Conservation (phyloP, 106 monocot genomes). For the Allium sativum region DNA sequence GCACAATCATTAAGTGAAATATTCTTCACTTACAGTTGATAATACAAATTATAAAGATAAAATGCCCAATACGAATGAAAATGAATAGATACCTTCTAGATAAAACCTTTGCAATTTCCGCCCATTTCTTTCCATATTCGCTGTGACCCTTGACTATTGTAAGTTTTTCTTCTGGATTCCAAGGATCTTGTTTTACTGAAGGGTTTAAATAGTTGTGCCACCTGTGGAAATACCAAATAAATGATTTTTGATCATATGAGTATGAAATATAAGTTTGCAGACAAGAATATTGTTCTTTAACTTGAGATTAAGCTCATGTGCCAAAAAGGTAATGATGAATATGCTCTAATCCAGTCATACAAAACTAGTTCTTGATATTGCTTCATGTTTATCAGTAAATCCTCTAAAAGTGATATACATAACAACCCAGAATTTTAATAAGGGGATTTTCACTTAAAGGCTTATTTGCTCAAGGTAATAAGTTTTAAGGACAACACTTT, state of each 20-base stretch:
- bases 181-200: slow-evolving; percentile 73
- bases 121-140: slow-evolving; percentile 83
- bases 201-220: slow-evolving; percentile 99
- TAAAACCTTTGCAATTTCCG: slow-evolving; percentile 83
- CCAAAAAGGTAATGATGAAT: neutral
- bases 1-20: too few species aligned
- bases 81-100: slow-evolving; percentile 56
- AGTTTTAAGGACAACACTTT: too few species aligned
- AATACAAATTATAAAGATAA: neutral
- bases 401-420: neutral
- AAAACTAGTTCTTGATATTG: neutral
- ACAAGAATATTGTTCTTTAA: neutral
- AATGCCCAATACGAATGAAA: neutral
- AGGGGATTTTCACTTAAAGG: too few species aligned
- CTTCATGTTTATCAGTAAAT: neutral
- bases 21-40: too few species aligned
- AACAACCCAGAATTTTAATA: too few species aligned
- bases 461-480: too few species aligned
- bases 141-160: slow-evolving; percentile 62
- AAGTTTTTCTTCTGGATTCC: slow-evolving; percentile 77
- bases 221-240: slow-evolving; percentile 23
- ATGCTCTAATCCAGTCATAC: neutral
- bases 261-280: neutral
- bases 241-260: neutral
- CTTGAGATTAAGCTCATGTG: neutral